These are phyloP conservation scores for Solanum habrochaites DNA, from an alignment of 257 asterid species.

Conservation along the genomic window DNA sequence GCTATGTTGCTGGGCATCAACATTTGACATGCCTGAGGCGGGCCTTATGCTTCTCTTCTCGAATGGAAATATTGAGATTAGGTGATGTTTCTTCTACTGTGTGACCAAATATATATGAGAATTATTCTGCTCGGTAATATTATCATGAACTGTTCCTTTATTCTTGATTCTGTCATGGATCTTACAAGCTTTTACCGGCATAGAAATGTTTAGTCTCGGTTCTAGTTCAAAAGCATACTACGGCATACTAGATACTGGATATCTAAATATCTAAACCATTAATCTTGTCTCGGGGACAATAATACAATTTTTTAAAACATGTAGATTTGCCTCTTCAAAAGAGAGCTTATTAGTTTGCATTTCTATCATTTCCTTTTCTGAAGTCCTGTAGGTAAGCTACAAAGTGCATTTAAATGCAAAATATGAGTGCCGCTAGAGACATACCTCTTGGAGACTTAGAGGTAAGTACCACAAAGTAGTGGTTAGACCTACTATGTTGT, in stretches of 20 bases:
- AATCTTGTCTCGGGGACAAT: neutral
- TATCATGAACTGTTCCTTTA: neutral
- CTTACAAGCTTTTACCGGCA: neutral
- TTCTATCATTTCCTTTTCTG: neutral
- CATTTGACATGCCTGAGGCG: slow-evolving; percentile 43
- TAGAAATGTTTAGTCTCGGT: neutral
- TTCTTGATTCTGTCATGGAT: neutral
- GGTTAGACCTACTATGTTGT: neutral
- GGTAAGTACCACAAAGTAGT: neutral
- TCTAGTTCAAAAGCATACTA: neutral
- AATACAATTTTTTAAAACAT: neutral
- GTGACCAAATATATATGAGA: neutral
- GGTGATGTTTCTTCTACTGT: slow-evolving; percentile 25
- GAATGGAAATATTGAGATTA: slow-evolving; percentile 70
- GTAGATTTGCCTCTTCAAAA: neutral
- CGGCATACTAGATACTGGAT: neutral
- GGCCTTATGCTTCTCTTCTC: slow-evolving; percentile 72
- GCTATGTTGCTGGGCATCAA: slow-evolving; percentile 76
- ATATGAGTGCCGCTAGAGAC: neutral
- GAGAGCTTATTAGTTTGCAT: neutral
- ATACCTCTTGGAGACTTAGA: neutral
- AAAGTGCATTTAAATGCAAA: neutral
- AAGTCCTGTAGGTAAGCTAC: neutral
- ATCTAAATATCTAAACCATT: neutral
- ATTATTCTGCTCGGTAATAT: neutral